Conservation (phyloP, 2,329 filamentous ascomycete species). For the Alternaria metachromatica region DNA sequence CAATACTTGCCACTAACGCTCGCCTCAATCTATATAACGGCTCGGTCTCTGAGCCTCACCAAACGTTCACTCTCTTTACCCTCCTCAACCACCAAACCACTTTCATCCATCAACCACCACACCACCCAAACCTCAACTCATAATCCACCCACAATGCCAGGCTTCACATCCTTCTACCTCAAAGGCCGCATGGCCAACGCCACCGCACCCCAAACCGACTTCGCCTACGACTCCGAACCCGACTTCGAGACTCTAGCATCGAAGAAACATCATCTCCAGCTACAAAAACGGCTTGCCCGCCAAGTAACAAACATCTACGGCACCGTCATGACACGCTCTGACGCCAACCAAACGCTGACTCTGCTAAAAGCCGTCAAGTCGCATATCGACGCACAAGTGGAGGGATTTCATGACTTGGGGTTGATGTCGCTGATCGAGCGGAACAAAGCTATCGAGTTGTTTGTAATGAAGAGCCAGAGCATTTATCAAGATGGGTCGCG, state of each 20-base stretch:
- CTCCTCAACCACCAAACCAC: not conserved
- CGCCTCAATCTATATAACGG: not conserved
- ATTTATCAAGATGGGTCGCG: not conserved
- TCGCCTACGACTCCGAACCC: not conserved
- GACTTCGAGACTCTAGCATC: not conserved
- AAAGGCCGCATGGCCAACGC: not conserved
- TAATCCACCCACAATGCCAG: not conserved
- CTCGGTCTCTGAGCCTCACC: not conserved
- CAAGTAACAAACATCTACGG: not conserved
- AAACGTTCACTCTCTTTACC: not conserved
- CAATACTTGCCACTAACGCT: not conserved
- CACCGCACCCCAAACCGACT: not conserved
- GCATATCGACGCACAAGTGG: not conserved
- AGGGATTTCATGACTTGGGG: not conserved
- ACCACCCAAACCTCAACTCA: not conserved
- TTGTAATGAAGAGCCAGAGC: not conserved
- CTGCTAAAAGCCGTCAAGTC: not conserved
- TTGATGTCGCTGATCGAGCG: not conserved
- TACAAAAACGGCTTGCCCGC: not conserved
- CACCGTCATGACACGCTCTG: not conserved
- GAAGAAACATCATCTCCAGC: not conserved
- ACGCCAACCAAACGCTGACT: not conserved
- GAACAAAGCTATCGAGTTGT: not conserved
- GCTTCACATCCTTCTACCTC: slow-evolving; percentile 4
- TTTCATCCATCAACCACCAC: not conserved